These are phyloP conservation scores for Gryganskiella cystojenkinii DNA, from an alignment of 192 early-diverging fungal species.

Conservation along the genomic window DNA sequence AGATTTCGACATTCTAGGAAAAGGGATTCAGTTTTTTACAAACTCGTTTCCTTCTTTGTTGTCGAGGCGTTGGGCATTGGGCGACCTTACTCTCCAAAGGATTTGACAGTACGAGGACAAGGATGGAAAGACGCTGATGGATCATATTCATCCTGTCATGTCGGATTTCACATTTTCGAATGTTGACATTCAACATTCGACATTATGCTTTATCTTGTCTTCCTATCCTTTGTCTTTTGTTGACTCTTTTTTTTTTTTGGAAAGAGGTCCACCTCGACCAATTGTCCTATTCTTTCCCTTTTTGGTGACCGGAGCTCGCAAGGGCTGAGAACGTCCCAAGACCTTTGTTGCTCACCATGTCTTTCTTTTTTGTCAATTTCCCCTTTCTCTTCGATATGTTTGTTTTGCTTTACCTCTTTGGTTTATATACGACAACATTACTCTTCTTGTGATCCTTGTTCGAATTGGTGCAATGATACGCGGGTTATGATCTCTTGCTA, in stretches of 20 bases:
- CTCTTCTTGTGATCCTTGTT: neutral
- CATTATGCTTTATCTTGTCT: neutral
- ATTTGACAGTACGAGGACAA: constrained; percentile 6
- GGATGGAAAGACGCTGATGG: constrained; percentile 23
- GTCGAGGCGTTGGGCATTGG: too few species aligned
- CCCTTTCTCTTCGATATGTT: constrained; percentile 10
- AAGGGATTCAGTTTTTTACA: constrained; percentile 14
- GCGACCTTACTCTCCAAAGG: too few species aligned
- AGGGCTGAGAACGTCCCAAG: constrained; percentile 58
- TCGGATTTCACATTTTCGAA: constrained; percentile 9
- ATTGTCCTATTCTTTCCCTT: constrained; percentile 30
- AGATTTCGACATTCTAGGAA: constrained; percentile 6
- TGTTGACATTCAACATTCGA: constrained; percentile 2
- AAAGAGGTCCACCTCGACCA: neutral
- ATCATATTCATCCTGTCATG: too few species aligned
- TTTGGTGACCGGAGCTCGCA: constrained; percentile 58
- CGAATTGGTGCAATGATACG: constrained; percentile 1
- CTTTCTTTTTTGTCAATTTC: constrained; percentile 6
- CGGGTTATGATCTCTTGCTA: constrained; percentile 1
- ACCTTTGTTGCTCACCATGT: constrained; percentile 38
- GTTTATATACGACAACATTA: constrained; percentile 29
- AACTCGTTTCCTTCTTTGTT: too few species aligned
- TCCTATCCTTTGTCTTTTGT: neutral
- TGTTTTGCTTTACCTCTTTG: constrained; percentile 8
- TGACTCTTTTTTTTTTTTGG: neutral